A percentile compares a stretch with the other conserved stretches of the same genome.
phyloP scores from a whole-genome alignment of 805 yeast genomes.

The Saturnispora sekii region DNA sequence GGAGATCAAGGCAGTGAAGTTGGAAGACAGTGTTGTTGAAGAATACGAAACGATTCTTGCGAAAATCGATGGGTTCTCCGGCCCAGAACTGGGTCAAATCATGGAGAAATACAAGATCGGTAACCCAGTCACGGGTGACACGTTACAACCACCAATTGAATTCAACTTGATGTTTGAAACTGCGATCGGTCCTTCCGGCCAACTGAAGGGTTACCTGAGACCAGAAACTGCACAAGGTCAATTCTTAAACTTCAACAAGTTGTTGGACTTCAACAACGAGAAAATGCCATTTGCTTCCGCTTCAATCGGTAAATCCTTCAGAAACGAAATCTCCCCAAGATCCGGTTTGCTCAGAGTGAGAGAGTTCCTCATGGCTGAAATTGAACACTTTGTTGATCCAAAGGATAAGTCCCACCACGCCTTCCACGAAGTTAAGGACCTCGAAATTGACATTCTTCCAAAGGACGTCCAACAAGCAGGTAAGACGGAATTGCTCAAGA shows the following conservation, averaged over 20 bases:
- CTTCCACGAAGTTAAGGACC: constrained; percentile 65
- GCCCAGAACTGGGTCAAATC: constrained; percentile 83
- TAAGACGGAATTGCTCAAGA: constrained; percentile 51
- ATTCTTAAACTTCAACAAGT: constrained; percentile 87
- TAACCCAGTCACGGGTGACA: constrained; percentile 85
- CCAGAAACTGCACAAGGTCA: constrained; percentile 99
- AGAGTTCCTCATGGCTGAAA: constrained; percentile 98
- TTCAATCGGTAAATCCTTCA: constrained; percentile 95
- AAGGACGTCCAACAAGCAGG: constrained; percentile 85
- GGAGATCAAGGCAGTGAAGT: constrained; percentile 80
- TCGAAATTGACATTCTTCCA: constrained; percentile 71
- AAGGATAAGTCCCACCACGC: constrained; percentile 71
- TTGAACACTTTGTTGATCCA: constrained; percentile 98
- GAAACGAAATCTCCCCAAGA: constrained; percentile 98
- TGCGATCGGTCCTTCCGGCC: constrained; percentile 98
- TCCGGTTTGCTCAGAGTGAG: constrained; percentile 96
- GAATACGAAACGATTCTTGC: constrained; percentile 87
- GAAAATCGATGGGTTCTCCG: constrained; percentile 91
- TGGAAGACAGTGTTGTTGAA: constrained; percentile 66
- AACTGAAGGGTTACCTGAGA: constrained; percentile 86
- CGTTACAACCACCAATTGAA: constrained; percentile 82
- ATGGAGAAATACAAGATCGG: constrained; percentile 74
- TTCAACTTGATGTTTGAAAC: constrained; percentile 99
- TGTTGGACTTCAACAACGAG: constrained; percentile 88
- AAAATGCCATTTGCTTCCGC: constrained; percentile 99